Conservation (phyloP, 305 asterid genomes). For the Solanum chacoense region DNA sequence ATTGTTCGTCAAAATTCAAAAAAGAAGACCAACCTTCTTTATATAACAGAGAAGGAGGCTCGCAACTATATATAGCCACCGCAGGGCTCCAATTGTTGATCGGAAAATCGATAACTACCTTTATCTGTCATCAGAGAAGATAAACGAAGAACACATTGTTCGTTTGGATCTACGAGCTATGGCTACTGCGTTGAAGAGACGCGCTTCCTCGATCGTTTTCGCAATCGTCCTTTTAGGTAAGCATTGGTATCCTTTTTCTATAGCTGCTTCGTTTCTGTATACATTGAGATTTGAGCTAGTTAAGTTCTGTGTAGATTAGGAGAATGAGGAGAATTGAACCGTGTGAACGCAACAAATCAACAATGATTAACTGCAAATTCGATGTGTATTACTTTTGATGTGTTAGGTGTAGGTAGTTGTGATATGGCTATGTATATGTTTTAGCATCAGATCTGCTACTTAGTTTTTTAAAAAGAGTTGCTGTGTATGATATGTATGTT, state of each 20-base stretch:
- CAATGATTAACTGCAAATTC: neutral
- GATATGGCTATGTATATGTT: neutral
- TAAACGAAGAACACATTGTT: neutral
- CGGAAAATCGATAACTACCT: neutral
- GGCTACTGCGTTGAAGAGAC: slow-evolving; percentile 52
- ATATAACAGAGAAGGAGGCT: neutral
- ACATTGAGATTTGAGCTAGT: neutral
- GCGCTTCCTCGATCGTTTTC: slow-evolving; percentile 33
- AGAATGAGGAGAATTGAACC: neutral
- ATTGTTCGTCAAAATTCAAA: neutral
- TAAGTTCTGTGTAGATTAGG: neutral
- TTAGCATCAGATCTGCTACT: neutral
- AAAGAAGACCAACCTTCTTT: neutral
- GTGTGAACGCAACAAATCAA: neutral
- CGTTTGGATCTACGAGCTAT: slow-evolving; percentile 15
- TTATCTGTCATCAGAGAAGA: neutral
- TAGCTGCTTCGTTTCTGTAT: neutral
- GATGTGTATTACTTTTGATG: neutral
- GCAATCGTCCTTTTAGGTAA: slow-evolving; percentile 44
- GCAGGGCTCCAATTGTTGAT: neutral
- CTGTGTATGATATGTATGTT: neutral
- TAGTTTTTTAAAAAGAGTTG: neutral
- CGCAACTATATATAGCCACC: neutral
- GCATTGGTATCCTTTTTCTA: slow-evolving; percentile 1
- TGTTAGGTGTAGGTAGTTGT: neutral